Evolutionary conservation across 768 basidiomycete species (phyloP).

Genomic region (Leccinum subgranulosum): DNA sequence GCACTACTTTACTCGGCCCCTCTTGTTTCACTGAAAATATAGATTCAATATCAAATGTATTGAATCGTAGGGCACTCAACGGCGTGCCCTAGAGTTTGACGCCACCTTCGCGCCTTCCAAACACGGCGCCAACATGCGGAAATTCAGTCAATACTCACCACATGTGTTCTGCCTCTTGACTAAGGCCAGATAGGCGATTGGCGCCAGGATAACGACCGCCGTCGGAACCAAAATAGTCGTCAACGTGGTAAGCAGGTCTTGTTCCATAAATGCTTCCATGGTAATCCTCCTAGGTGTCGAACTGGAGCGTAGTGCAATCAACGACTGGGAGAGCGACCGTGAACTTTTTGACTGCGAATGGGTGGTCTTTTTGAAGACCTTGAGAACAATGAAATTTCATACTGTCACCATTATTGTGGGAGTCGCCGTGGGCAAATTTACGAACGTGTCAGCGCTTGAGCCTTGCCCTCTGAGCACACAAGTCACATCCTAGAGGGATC

Average conservation of each 20-base stretch:
- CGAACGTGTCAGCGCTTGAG: not conserved
- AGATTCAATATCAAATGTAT: constrained; percentile 7
- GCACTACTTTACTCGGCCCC: not conserved
- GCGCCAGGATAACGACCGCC: constrained; percentile 7
- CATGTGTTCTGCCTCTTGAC: not conserved
- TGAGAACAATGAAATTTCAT: not conserved
- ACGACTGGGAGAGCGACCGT: not conserved
- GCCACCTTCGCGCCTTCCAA: not conserved
- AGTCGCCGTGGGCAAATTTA: not conserved
- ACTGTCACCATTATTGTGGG: not conserved
- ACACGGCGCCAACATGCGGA: not conserved
- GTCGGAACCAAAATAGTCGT: constrained; percentile 10
- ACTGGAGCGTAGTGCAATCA: not conserved
- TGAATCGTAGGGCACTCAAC: not conserved
- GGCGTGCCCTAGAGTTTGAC: not conserved
- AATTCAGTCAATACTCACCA: constrained; percentile 14
- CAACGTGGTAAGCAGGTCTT: constrained; percentile 2
- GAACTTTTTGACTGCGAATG: not conserved
- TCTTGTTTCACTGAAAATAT: constrained; percentile 11
- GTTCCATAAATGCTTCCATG: constrained; percentile 5
- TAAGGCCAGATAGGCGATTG: constrained; percentile 17
- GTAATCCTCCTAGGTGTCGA: not conserved
- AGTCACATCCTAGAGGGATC: no score
- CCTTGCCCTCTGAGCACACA: not conserved
- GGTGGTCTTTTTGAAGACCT: not conserved